Evolutionary conservation across 2,329 filamentous ascomycete genomes (phyloP).

Genomic region (Berkeleyomyces rouxiae): DNA sequence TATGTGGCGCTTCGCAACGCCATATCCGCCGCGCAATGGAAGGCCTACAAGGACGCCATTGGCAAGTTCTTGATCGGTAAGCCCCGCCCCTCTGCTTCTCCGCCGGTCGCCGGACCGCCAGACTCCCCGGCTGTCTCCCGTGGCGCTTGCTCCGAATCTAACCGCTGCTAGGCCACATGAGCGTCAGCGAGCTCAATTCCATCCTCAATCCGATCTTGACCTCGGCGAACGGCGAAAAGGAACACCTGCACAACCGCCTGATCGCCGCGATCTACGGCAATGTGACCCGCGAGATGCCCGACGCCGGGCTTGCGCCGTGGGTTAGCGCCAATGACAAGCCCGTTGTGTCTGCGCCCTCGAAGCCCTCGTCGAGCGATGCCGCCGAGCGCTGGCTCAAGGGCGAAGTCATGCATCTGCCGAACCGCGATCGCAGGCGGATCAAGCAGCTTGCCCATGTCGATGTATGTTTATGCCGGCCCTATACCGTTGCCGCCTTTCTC

Average conservation of each 20-base stretch:
- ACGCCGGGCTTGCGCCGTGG: constrained; percentile 51
- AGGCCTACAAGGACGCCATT: constrained; percentile 44
- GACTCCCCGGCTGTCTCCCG: neutral
- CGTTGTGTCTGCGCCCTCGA: constrained; percentile 36
- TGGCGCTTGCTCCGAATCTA: neutral
- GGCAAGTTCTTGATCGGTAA: constrained; percentile 47
- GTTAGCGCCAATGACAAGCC: constrained; percentile 57
- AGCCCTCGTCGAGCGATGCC: constrained; percentile 48
- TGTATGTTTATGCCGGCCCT: constrained; percentile 25
- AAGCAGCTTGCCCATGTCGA: constrained; percentile 48
- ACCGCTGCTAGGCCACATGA: constrained; percentile 10
- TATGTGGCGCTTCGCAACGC: constrained; percentile 44
- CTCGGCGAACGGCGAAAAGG: constrained; percentile 39
- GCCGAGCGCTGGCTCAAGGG: constrained; percentile 48
- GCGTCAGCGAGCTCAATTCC: constrained; percentile 36
- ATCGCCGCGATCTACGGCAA: constrained; percentile 51
- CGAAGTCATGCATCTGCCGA: constrained; percentile 55
- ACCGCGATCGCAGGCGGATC: constrained; percentile 46
- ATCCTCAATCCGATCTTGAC: constrained; percentile 46
- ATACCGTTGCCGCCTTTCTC: neutral
- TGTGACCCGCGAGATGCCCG: constrained; percentile 52
- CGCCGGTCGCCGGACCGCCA: neutral
- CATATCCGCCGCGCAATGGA: constrained; percentile 46
- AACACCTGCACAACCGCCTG: constrained; percentile 52
- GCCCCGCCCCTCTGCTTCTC: neutral